Conservation (phyloP, 2,329 filamentous ascomycete genomes). For the Aspergillus pseudoviridinutans region DNA sequence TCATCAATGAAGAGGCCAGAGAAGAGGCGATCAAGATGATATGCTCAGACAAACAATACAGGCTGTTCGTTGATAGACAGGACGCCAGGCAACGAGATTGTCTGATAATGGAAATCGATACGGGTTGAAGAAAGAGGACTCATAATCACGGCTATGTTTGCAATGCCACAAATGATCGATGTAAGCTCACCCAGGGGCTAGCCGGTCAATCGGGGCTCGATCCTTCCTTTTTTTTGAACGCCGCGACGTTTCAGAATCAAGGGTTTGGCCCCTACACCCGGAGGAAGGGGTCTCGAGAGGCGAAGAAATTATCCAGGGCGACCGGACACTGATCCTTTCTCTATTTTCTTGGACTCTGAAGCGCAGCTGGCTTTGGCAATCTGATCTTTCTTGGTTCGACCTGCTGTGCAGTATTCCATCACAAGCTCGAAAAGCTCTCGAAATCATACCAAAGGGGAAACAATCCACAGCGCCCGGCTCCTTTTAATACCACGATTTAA, state of each 20-base stretch:
- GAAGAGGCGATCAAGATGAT: not conserved
- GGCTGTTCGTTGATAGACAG: not conserved
- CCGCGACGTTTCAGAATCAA: not conserved
- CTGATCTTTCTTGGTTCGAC: not conserved
- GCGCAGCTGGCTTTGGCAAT: not conserved
- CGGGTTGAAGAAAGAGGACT: constrained; percentile 6
- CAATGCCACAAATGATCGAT: not conserved
- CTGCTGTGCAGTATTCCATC: constrained; percentile 1
- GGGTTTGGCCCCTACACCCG: not conserved
- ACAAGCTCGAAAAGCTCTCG: not conserved
- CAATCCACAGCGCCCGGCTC: constrained; percentile 34
- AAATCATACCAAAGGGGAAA: constrained; percentile 10
- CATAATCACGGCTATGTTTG: constrained; percentile 2
- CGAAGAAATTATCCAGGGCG: not conserved
- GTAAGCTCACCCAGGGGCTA: not conserved
- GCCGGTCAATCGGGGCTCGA: not conserved
- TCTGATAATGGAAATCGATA: constrained; percentile 5
- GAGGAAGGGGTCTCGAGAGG: not conserved
- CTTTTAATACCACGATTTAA: constrained; percentile 25
- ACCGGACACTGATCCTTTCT: not conserved
- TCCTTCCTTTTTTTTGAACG: not conserved
- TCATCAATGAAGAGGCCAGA: not conserved
- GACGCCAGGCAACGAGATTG: not conserved
- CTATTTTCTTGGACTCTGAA: not conserved
- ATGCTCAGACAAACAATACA: not conserved